Evolutionary conservation across 148 eudicot species (phyloP).

Genomic region (Polygonum aviculare): DNA sequence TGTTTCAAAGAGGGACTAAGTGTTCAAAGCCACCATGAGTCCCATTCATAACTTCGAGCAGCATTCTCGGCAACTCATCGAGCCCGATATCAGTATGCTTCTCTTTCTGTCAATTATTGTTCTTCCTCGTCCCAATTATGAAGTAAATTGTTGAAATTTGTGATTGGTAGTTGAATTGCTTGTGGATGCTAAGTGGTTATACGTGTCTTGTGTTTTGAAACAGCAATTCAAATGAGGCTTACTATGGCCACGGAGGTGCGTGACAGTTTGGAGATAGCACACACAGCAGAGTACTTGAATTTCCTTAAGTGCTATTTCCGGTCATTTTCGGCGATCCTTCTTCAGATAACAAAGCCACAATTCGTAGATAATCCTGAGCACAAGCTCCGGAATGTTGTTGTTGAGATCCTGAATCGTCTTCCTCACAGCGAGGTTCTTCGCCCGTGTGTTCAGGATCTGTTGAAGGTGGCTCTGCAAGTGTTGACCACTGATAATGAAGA

Average conservation of each 20-base stretch:
- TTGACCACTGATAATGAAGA: conserved; percentile 92
- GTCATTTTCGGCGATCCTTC: conserved; percentile 67
- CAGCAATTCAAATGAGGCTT: conserved; percentile 69
- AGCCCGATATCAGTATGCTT: conserved; percentile 53
- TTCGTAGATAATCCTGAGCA: conserved; percentile 74
- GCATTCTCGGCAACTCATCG: conserved; percentile 65
- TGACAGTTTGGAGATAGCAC: conserved; percentile 88
- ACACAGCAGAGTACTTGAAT: conserved; percentile 94
- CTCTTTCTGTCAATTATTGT: not conserved
- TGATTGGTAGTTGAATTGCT: not conserved
- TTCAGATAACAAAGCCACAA: conserved; percentile 89
- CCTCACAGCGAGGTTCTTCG: conserved; percentile 95
- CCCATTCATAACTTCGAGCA: conserved; percentile 95
- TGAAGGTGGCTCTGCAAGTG: conserved; percentile 91
- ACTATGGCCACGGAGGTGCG: conserved; percentile 99
- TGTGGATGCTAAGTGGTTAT: not conserved
- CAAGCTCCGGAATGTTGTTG: conserved; percentile 73
- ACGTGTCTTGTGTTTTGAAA: conserved; percentile 4
- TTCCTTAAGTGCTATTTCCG: conserved; percentile 83
- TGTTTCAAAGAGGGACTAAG: not conserved
- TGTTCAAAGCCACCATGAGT: conserved; percentile 35
- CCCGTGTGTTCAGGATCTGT: conserved; percentile 78
- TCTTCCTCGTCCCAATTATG: not conserved
- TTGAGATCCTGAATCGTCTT: conserved; percentile 85
- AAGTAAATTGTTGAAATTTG: not conserved